These are phyloP conservation scores for Uronychia setigera DNA, from an alignment of 73 alveolate species.

Conservation along the genomic window DNA sequence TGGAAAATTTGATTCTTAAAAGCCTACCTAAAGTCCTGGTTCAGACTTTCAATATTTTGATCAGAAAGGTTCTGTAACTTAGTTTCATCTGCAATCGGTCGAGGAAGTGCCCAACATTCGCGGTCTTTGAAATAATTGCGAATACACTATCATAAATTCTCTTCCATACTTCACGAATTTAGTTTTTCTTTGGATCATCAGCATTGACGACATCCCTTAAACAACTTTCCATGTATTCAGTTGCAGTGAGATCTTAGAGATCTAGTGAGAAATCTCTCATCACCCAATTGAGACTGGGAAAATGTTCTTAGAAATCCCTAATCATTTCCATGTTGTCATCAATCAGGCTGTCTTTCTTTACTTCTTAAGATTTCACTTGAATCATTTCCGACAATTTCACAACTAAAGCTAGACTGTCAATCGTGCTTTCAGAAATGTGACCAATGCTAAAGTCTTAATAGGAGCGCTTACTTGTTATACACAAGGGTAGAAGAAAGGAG, in stretches of 20 bases:
- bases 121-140: constrained; percentile 67
- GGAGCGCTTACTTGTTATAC: constrained; percentile 52
- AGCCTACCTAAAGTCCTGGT: constrained; percentile 77
- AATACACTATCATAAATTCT: constrained; percentile 15
- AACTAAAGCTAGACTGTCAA: constrained; percentile 86
- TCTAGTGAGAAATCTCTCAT: constrained; percentile 94
- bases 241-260: constrained; percentile 77
- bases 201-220: constrained; percentile 69
- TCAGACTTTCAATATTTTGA: constrained; percentile 73
- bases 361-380: constrained; percentile 25
- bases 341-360: not conserved
- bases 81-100: constrained; percentile 86
- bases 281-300: constrained; percentile 94
- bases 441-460: constrained; percentile 81
- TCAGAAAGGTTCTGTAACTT: constrained; percentile 81
- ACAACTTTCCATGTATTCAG: constrained; percentile 87
- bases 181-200: constrained; percentile 79
- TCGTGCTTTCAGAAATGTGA: constrained; percentile 86
- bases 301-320: constrained; percentile 72
- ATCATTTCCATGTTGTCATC: constrained; percentile 42
- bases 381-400: constrained; percentile 73
- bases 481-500: constrained; percentile 83
- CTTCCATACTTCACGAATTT: constrained; percentile 76
- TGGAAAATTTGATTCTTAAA: too few species aligned
- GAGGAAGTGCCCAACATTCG: constrained; percentile 88